Percentiles rank a stretch among this genome's conserved stretches.
Evolutionary conservation across 2,329 filamentous ascomycete genomes (phyloP).

Genomic region (Plectosphaerella cucumerina): DNA sequence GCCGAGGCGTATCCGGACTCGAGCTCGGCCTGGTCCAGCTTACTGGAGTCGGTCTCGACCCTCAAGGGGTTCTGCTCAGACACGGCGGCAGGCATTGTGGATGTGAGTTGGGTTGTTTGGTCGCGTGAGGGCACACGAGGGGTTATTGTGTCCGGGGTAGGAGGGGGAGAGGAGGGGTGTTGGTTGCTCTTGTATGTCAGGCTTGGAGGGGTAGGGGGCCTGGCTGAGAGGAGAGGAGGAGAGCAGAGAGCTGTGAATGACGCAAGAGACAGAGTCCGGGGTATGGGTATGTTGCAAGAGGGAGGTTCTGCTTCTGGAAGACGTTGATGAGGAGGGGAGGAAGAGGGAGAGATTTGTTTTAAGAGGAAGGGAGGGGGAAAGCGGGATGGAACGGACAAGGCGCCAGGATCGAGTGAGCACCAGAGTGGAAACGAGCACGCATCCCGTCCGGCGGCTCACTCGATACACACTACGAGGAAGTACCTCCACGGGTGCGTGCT

Average conservation of each 20-base stretch:
- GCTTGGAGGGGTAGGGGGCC: background rate
- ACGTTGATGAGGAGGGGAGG: background rate
- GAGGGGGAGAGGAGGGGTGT: slow-evolving; percentile 2
- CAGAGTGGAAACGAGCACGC: no score
- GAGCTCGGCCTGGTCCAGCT: slow-evolving; percentile 37
- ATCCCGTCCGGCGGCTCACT: no score
- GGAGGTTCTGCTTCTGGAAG: slow-evolving; percentile 3
- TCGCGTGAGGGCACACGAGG: background rate
- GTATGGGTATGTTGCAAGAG: background rate
- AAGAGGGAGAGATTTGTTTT: slow-evolving; percentile 9
- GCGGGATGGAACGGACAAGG: no score
- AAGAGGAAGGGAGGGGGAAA: slow-evolving; percentile 6
- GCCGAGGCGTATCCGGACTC: slow-evolving; percentile 82
- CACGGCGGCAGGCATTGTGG: slow-evolving; percentile 30
- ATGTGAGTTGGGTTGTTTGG: slow-evolving; percentile 23
- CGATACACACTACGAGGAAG: no score
- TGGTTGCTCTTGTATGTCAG: slow-evolving; percentile 3
- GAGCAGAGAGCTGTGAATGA: slow-evolving; percentile 9
- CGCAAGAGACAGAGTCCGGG: slow-evolving; percentile 7
- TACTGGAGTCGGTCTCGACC: slow-evolving; percentile 31
- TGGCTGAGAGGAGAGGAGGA: slow-evolving; percentile 1
- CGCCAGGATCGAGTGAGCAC: no score
- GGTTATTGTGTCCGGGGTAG: background rate
- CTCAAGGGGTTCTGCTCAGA: slow-evolving; percentile 21
- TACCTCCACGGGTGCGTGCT: no score